These are phyloP conservation scores for Podaxis pistillaris DNA, from an alignment of 768 basidiomycete genomes.

Conservation along the genomic window DNA sequence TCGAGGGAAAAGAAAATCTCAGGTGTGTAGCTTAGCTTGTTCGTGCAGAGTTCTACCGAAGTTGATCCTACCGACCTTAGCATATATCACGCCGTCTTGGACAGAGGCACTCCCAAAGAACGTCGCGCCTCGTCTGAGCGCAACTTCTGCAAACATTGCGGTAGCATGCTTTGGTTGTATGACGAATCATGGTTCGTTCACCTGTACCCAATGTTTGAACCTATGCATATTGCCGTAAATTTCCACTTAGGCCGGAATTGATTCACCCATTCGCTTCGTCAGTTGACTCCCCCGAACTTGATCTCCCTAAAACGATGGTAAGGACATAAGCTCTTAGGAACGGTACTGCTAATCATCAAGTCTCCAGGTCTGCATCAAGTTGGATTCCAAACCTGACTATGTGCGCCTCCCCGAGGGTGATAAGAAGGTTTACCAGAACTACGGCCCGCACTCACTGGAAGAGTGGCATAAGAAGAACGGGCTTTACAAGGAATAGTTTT, in stretches of 20 bases:
- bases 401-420: conserved; percentile 62
- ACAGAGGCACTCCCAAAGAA: conserved; percentile 53
- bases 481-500: conserved; percentile 31
- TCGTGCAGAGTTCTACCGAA: background rate
- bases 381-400: conserved; percentile 53
- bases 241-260: conserved; percentile 49
- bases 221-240: background rate
- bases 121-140: conserved; percentile 51
- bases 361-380: conserved; percentile 42
- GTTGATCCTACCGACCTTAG: conserved; percentile 25
- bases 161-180: conserved; percentile 67
- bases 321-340: conserved; percentile 10
- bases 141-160: conserved; percentile 63
- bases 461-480: conserved; percentile 57
- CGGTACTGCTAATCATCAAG: background rate
- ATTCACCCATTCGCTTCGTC: conserved; percentile 70
- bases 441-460: conserved; percentile 48
- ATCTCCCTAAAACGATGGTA: conserved; percentile 50
- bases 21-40: conserved; percentile 31
- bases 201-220: background rate
- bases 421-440: conserved; percentile 45
- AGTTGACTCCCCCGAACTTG: conserved; percentile 60
- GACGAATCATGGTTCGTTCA: conserved; percentile 48
- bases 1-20: conserved; percentile 55
- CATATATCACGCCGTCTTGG: conserved; percentile 60